Evolutionary conservation across 169 alveolate species (phyloP).

Genomic region (Babesia gibsoni): DNA sequence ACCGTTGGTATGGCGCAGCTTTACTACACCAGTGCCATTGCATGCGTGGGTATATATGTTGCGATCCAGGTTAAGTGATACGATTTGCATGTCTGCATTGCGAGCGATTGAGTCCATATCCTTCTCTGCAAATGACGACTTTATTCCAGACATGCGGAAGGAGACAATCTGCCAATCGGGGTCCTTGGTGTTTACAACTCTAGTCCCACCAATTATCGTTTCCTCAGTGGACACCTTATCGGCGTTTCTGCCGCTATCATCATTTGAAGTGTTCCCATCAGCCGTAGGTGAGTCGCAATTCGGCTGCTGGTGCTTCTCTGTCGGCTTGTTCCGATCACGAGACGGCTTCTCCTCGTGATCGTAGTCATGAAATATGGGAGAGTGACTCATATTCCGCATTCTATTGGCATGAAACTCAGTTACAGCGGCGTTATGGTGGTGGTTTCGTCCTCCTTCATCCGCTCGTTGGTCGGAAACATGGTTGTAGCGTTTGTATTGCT

Average conservation of each 20-base stretch:
- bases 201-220: constrained; percentile 20
- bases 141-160: constrained; percentile 31
- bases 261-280: no score
- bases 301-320: background rate
- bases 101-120: constrained; percentile 32
- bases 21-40: constrained; percentile 56
- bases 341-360: background rate
- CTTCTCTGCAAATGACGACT: constrained; percentile 23
- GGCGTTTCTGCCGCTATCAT: background rate
- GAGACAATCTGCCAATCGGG: constrained; percentile 23
- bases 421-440: no score
- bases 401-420: constrained; percentile 37
- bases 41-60: constrained; percentile 52
- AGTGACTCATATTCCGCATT: constrained; percentile 27
- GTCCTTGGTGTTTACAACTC: background rate
- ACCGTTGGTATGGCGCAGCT: constrained; percentile 36
- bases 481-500: constrained; percentile 5
- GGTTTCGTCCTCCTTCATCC: background rate
- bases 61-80: constrained; percentile 27
- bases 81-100: constrained; percentile 28
- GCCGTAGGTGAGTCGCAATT: background rate
- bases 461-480: background rate
- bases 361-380: constrained; percentile 29
- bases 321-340: background rate
- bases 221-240: background rate